These are phyloP conservation scores for Exserohilum rostratum DNA, from an alignment of 2,329 filamentous ascomycete genomes.

Conservation along the genomic window DNA sequence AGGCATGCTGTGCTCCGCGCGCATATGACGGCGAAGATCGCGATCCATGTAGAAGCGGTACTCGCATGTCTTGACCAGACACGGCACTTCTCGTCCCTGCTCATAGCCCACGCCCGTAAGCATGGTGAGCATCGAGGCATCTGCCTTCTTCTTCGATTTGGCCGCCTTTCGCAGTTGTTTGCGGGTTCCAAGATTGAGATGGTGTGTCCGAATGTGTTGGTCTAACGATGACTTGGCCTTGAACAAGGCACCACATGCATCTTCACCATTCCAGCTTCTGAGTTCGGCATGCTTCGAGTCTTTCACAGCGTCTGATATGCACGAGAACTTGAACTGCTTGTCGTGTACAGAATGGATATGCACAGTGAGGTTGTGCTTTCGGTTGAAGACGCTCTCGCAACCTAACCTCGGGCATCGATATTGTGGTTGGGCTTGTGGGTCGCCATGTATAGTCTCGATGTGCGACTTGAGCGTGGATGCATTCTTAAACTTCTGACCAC, in stretches of 20 bases:
- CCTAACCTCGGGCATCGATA: conserved; percentile 70
- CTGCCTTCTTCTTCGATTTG: conserved; percentile 45
- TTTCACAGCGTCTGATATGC: conserved; percentile 70
- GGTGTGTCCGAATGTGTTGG: conserved; percentile 82
- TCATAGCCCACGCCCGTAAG: conserved; percentile 64
- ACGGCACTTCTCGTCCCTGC: conserved; percentile 57
- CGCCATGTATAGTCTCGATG: conserved; percentile 73
- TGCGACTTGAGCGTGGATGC: conserved; percentile 63
- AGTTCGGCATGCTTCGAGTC: conserved; percentile 60
- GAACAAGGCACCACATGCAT: conserved; percentile 78
- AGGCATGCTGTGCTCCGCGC: conserved; percentile 51
- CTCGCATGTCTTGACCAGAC: conserved; percentile 58
- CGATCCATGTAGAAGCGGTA: conserved; percentile 63
- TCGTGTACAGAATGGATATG: conserved; percentile 81
- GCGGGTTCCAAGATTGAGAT: conserved; percentile 66
- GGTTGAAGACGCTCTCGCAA: conserved; percentile 80
- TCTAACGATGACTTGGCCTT: conserved; percentile 78
- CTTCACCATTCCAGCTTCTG: conserved; percentile 66
- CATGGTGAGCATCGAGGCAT: conserved; percentile 47
- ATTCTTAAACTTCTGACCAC: conserved; percentile 70
- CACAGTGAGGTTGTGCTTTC: conserved; percentile 78
- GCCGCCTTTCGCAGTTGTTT: conserved; percentile 43
- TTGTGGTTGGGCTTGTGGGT: conserved; percentile 51
- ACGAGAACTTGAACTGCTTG: conserved; percentile 75
- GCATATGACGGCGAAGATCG: conserved; percentile 62